phyloP scores from a whole-genome alignment of 805 yeast genomes.

The Ogataea zsoltii region DNA sequence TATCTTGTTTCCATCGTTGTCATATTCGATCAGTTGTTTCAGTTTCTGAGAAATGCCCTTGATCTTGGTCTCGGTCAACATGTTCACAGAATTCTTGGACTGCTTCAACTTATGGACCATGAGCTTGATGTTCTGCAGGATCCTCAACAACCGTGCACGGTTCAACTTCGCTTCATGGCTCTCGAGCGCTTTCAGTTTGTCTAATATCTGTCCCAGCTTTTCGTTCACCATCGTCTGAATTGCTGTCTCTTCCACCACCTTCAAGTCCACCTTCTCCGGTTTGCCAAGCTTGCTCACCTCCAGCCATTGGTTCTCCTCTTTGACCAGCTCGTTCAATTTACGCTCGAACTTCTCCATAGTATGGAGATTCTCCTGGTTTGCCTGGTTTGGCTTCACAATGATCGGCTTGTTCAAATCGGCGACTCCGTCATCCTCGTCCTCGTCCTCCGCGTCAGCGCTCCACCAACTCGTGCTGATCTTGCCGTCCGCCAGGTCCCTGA shows the following conservation, averaged over 20 bases:
- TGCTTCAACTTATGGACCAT: conserved; percentile 29
- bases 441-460: conserved; percentile 36
- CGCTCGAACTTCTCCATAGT: conserved; percentile 48
- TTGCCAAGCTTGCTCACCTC: conserved; percentile 8
- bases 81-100: conserved; percentile 23
- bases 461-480: conserved; percentile 71
- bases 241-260: conserved; percentile 6
- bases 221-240: conserved; percentile 7
- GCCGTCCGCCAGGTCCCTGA: conserved; percentile 60
- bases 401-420: conserved; percentile 32
- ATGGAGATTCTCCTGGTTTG: conserved; percentile 51
- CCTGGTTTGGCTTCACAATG: conserved; percentile 55
- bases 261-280: conserved; percentile 17
- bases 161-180: conserved; percentile 10
- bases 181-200: conserved; percentile 15
- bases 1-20: conserved; percentile 26
- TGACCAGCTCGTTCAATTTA: conserved; percentile 43
- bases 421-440: conserved; percentile 17
- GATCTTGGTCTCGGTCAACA: conserved; percentile 24
- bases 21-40: conserved; percentile 21
- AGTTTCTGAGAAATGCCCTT: conserved; percentile 22
- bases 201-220: conserved; percentile 19
- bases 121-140: conserved; percentile 40
- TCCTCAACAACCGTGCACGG: conserved; percentile 12
- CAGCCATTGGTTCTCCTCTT: conserved; percentile 51